Base-by-base conservation (phyloP, 495 filamentous ascomycete species). In the Hypoxylon fuscum region DNA sequence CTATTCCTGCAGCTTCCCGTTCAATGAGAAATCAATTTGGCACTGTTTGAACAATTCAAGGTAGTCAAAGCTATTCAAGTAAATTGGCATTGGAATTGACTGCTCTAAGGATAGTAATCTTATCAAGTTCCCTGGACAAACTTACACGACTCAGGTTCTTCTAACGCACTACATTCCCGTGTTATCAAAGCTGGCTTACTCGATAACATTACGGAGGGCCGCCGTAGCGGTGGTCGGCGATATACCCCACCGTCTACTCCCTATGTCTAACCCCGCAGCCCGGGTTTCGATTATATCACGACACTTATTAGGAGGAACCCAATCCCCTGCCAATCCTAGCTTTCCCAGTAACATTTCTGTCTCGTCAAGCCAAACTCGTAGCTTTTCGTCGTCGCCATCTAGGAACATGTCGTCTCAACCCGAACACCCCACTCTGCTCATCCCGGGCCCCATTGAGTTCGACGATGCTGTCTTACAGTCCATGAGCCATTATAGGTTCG, bases 401-500 rank as follows among this genome's bases (percentile, higher is more conserved):
- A 32, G 71, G 74, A 88, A 78, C 34, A 93, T 95, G 91, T 93
- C 91, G 44, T 79, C 77, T 53, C 93, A 96, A 81, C 77, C 90
- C 38, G 79, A 85, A 47, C 93, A 97, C 73, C 85, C 91, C 55
- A 85, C 92, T 32, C 76, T 97, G 71, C 84, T 98, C 68, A 97
- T 98, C 70, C 95, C 95, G 20, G 95, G 95, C 22, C 95, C 95
- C 72, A 95, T 98, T 72, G 95, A 98, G 78, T 98, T 98, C 70
- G 95, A 97, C 74, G 95, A 98, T 91, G 93, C 87, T 38, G 95
- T 98, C 46, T 86, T 98, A 41, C 83, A 91, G 74, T 90, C 93
- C 53, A 98, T 98, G 95, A 84, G 89, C 74, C 95, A 98, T 78
- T 96, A 89, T 80, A 94, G 93, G 93, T 96, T 73, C 72, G 83